These are phyloP conservation scores for Pueraria montana DNA, from an alignment of 306 rosid species.

Conservation along the genomic window DNA sequence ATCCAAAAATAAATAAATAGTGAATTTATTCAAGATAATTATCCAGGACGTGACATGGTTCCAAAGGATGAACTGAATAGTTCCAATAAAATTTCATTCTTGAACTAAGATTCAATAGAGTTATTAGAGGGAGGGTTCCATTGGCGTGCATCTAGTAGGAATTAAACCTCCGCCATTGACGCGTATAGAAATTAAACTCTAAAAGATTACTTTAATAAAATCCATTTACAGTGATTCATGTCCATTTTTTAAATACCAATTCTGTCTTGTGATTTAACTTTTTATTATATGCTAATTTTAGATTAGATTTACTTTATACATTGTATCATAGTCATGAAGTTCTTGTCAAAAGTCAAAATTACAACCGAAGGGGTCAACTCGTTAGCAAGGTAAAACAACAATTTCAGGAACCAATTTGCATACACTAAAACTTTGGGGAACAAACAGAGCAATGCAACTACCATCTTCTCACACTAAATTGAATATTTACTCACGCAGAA, in stretches of 20 bases:
- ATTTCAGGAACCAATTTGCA: background rate
- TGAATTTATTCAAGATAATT: no score
- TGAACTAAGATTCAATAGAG: no score
- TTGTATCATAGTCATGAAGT: background rate
- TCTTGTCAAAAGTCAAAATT: slow-evolving; percentile 2
- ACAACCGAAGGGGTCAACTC: background rate
- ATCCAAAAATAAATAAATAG: no score
- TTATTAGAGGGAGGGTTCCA: no score
- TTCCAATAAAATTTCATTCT: background rate
- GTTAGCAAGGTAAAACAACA: background rate
- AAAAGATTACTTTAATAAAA: background rate
- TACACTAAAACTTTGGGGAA: background rate
- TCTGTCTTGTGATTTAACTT: background rate
- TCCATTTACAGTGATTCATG: background rate
- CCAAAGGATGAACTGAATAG: background rate
- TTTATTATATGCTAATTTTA: background rate
- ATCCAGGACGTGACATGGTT: background rate
- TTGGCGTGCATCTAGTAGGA: no score
- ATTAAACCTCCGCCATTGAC: no score
- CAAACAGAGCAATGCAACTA: background rate
- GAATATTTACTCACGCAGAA: background rate
- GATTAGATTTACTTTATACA: background rate
- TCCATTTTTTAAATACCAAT: background rate
- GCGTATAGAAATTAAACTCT: background rate
- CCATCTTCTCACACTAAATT: background rate